These are phyloP conservation scores for Candida koratica DNA, from an alignment of 805 yeast species.

Conservation along the genomic window DNA sequence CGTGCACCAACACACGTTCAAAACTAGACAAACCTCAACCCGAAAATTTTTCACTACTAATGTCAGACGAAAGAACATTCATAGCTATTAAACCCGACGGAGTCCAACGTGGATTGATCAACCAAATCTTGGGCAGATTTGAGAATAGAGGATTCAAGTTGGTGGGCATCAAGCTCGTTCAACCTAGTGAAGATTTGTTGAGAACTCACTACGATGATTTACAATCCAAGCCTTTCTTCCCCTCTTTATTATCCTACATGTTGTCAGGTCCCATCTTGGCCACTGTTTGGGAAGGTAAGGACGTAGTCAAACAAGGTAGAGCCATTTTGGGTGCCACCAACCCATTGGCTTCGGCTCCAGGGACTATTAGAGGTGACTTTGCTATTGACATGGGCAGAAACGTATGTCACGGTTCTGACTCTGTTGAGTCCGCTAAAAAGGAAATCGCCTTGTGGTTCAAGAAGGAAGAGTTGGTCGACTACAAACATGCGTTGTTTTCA, in stretches of 20 bases:
- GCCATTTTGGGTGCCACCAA: constrained; percentile 97
- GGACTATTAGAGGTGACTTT: constrained; percentile 99
- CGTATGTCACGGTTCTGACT: constrained; percentile 99
- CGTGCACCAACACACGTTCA: no score
- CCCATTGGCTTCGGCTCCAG: constrained; percentile 96
- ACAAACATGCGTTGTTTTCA: constrained; percentile 77
- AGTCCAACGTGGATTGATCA: constrained; percentile 97
- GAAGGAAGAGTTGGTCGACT: constrained; percentile 90
- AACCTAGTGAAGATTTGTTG: constrained; percentile 82
- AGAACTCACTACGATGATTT: constrained; percentile 95
- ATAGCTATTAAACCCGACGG: constrained; percentile 98
- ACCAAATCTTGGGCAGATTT: constrained; percentile 87
- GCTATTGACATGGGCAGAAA: constrained; percentile 99
- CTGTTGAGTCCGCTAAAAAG: constrained; percentile 94
- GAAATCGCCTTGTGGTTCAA: constrained; percentile 98
- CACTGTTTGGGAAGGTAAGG: constrained; percentile 99
- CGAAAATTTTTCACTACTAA: constrained; percentile 18
- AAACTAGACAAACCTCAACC: no score
- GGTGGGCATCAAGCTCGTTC: constrained; percentile 88
- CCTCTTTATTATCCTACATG: constrained; percentile 94
- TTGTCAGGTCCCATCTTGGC: constrained; percentile 97
- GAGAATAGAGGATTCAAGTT: constrained; percentile 97
- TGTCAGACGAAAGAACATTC: constrained; percentile 82
- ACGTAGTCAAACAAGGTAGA: constrained; percentile 98
- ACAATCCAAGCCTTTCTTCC: constrained; percentile 96